These are phyloP conservation scores for Trypanosoma boissoni DNA, from an alignment of 208 protist genomes.

Conservation along the genomic window DNA sequence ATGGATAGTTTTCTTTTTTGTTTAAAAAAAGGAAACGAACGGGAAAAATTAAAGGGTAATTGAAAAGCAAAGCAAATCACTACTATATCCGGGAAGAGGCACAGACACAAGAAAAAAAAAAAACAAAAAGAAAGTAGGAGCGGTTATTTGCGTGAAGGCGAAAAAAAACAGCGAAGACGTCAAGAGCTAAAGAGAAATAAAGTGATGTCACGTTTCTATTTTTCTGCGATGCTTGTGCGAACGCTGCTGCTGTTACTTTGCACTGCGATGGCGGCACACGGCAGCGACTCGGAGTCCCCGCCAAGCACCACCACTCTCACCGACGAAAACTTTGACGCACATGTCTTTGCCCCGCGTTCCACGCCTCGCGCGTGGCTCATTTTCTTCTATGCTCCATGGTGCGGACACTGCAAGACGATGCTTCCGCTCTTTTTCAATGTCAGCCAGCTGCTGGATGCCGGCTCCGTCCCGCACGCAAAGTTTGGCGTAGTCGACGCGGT, in stretches of 20 bases:
- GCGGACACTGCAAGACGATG: slow-evolving; percentile 69
- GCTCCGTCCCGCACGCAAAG: slow-evolving; percentile 32
- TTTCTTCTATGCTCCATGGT: slow-evolving; percentile 84
- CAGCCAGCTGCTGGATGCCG: slow-evolving; percentile 33
- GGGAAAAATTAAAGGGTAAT: no score
- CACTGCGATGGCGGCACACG: background rate
- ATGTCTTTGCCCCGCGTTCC: slow-evolving; percentile 43
- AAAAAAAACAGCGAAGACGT: no score
- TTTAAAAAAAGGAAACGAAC: no score
- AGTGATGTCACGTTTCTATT: no score
- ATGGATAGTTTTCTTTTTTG: no score
- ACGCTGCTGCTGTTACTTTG: slow-evolving; percentile 3
- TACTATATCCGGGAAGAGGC: background rate
- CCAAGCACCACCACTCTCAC: slow-evolving; percentile 33
- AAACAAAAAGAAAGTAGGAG: background rate
- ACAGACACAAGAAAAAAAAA: background rate
- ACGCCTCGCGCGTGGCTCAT: slow-evolving; percentile 54
- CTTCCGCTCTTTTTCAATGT: slow-evolving; percentile 75
- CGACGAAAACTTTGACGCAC: slow-evolving; percentile 59
- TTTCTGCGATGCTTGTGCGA: no score
- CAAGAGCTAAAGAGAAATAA: no score
- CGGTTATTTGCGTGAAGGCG: no score
- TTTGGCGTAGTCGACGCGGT: slow-evolving; percentile 67
- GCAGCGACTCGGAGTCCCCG: slow-evolving; percentile 8
- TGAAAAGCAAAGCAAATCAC: no score